Base-by-base conservation (phyloP, 2,329 filamentous ascomycete genomes). In the Epichloe scottii region DNA sequence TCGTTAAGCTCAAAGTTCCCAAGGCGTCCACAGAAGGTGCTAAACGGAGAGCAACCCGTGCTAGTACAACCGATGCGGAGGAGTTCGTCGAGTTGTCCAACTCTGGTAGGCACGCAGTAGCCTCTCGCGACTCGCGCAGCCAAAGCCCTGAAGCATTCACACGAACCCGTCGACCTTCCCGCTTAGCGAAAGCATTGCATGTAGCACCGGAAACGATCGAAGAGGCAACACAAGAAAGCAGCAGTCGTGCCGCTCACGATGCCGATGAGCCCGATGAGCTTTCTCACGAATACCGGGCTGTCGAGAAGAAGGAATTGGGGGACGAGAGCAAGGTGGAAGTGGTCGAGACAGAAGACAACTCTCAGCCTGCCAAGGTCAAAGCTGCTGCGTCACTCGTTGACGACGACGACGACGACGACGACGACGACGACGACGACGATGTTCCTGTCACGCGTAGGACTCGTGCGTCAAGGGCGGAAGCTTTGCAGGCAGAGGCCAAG, bases 51-150 rank as follows among this genome's bases (percentile, higher is more conserved):
- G 61, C 67, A 10, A 81, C 78, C 11, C 68, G 78, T 34, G 76
- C 75, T 15, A 72, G 67, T 50, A 79, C 77, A 3, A 77, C 75
- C 43, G 77, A 81, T 45, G 68, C 70, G 0, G 76, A 80, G 42
- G 69, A 74, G 4, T 71, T 81, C 6, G 62, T 81, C 4, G 78
- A 82, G 58, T 67, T 84, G 14, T 77, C 79, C 5, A 77, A 71
- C 57, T 83, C 80, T 7, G 81, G 80, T n/a, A 74, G 71, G 51
- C 79, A 84, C 55, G 74, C 72, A 19, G 70, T 71, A 40, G 61
- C 69, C 2, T 70, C 75, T 39, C 68, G 68, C 17, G 73, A 74
- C 41, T 77, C 77, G 30, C 70, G 69, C 50, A 82, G 77, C 56
- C 72, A 68, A 57, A 81, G 77, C 54, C 79, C 80, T 0, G 79